Conservation (phyloP, 768 basidiomycete species). For the Leccinellum rugosiceps region DNA sequence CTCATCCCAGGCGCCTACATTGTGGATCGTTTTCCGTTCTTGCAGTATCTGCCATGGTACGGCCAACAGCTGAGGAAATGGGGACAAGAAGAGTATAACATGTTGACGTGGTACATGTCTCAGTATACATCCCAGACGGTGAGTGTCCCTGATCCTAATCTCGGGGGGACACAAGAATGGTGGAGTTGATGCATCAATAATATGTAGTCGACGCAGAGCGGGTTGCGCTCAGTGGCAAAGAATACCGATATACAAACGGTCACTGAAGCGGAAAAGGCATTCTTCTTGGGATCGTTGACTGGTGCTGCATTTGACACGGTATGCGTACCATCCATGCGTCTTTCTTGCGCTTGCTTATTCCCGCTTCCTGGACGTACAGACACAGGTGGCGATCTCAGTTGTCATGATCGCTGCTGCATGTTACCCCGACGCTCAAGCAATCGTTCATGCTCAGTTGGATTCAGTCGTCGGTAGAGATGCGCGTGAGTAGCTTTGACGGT, state of each 20-base stretch:
- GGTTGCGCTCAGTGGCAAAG: slow-evolving; percentile 42
- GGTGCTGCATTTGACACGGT: slow-evolving; percentile 61
- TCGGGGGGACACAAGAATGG: not conserved
- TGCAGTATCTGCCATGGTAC: slow-evolving; percentile 58
- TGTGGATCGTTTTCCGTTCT: slow-evolving; percentile 36
- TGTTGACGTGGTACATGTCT: slow-evolving; percentile 47
- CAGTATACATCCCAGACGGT: slow-evolving; percentile 38
- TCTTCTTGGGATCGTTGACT: slow-evolving; percentile 58
- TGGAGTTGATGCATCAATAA: not conserved
- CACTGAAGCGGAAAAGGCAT: slow-evolving; percentile 49
- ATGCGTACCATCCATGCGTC: not conserved
- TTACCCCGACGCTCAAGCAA: slow-evolving; percentile 32
- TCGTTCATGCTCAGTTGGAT: slow-evolving; percentile 38
- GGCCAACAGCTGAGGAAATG: slow-evolving; percentile 51
- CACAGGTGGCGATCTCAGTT: slow-evolving; percentile 24
- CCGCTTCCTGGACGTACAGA: slow-evolving; percentile 9
- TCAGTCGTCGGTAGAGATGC: slow-evolving; percentile 34
- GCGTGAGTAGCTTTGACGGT: slow-evolving; percentile 17
- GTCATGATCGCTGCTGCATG: slow-evolving; percentile 38
- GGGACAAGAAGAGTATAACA: slow-evolving; percentile 48
- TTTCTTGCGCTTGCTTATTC: not conserved
- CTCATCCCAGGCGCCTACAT: slow-evolving; percentile 32
- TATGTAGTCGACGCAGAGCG: slow-evolving; percentile 9
- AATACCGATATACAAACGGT: slow-evolving; percentile 48
- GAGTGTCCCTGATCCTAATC: not conserved